A percentile compares a stretch with the other conserved stretches of the same genome.
These are phyloP conservation scores for Daldinia childiae DNA, from an alignment of 495 filamentous ascomycete genomes.

Conservation along the genomic window DNA sequence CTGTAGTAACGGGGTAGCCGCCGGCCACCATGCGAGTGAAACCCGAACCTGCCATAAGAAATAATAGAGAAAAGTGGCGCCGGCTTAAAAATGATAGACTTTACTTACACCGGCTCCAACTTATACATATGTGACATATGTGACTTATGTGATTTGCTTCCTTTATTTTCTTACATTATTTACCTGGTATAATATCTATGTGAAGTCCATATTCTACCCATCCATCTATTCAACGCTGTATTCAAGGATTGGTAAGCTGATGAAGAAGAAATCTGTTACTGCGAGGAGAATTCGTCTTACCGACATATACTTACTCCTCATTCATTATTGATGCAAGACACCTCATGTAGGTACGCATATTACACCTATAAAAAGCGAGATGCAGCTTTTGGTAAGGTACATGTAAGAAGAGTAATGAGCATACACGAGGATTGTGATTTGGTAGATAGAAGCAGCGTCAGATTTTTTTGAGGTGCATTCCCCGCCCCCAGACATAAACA, in stretches of 20 bases:
- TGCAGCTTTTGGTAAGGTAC: background rate
- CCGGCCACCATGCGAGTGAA: constrained; percentile 29
- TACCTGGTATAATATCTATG: background rate
- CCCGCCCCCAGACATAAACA: constrained; percentile 42
- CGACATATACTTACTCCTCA: constrained; percentile 11
- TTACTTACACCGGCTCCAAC: constrained; percentile 9
- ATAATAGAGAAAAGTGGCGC: constrained; percentile 32
- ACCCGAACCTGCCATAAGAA: constrained; percentile 35
- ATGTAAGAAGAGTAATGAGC: background rate
- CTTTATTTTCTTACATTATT: background rate
- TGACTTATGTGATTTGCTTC: background rate
- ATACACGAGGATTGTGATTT: background rate
- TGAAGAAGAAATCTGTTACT: constrained; percentile 9
- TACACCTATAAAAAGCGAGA: constrained; percentile 5
- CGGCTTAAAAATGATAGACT: constrained; percentile 30
- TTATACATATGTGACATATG: background rate
- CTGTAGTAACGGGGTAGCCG: constrained; percentile 16
- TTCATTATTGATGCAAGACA: background rate
- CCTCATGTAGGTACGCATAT: constrained; percentile 10
- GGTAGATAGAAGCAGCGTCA: constrained; percentile 3
- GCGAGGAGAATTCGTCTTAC: constrained; percentile 2
- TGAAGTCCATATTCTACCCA: background rate
- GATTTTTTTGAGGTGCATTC: constrained; percentile 18
- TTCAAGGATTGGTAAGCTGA: constrained; percentile 16
- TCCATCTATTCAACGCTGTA: constrained; percentile 1